Base-by-base conservation (phyloP, 768 basidiomycete genomes). In the Boletus reticulatus region DNA sequence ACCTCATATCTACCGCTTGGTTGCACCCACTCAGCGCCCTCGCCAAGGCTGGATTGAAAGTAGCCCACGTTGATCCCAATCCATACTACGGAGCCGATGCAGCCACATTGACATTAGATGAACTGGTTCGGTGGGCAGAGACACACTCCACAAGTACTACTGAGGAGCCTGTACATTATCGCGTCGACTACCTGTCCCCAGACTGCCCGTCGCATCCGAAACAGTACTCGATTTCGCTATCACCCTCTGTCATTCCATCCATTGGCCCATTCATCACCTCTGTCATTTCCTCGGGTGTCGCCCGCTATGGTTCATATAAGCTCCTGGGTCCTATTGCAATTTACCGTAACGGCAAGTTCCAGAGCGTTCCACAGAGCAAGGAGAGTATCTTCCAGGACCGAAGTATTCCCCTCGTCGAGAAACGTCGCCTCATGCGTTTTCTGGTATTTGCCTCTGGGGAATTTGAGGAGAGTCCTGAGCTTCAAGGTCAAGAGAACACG, bases 331-430 rank as follows among this genome's bases (percentile, higher is more conserved):
- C 80, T 22, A 78, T 89, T 17, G 82, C 78, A 38, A 73, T 92
- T 43, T 86, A 84, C 62, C 75, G 82, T 47, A 74, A 79, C 2
- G 68, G 67, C 50, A 60, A 67, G 20, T 66, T 84, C 50, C 82
- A 82, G 62, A 79, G 72, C 48, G 95, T 98, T 0, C 96, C 96
- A 1, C 86, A 87, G 32, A 91, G 84, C 73, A 98, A 97, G 69
- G 94, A 94, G 70, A 89, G 92, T 55, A 81, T 98, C 4, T 98
- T 98, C 81, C 94, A 89, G 75, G 87, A 83, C 73, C 85, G 84
- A 65, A 78, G 78, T 10, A 81, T 98, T 9, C 78, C 78, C 8
- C 77, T 98, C 12, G 68, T 94, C 32, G 92, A 95, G 58, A 98
- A 98, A 74, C 77, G 95, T 43, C 80, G 90, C 32, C 75, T 98